These are phyloP conservation scores for Leccinum uliginosum DNA, from an alignment of 768 basidiomycete species.

Conservation along the genomic window DNA sequence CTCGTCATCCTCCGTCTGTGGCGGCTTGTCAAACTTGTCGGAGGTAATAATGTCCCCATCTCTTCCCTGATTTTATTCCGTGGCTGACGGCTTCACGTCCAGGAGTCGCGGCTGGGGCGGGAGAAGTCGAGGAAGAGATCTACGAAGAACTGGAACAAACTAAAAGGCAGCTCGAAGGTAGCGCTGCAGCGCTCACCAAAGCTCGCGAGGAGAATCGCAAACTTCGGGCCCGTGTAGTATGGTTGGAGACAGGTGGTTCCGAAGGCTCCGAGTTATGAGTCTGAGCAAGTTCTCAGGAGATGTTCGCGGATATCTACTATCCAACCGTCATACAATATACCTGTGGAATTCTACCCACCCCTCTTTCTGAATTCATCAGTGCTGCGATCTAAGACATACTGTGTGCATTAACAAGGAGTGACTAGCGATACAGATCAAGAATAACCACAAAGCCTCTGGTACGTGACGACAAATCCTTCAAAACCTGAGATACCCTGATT, in stretches of 20 bases:
- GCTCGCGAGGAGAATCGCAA: slow-evolving; percentile 51
- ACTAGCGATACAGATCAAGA: slow-evolving; percentile 13
- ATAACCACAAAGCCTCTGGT: neutral
- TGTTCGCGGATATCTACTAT: slow-evolving; percentile 6
- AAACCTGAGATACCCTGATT: neutral
- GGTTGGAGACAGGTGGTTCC: slow-evolving; percentile 32
- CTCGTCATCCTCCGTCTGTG: slow-evolving; percentile 75
- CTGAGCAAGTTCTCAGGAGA: slow-evolving; percentile 14
- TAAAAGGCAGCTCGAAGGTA: slow-evolving; percentile 43
- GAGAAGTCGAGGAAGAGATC: slow-evolving; percentile 59
- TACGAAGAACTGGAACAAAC: slow-evolving; percentile 47
- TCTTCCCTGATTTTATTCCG: neutral
- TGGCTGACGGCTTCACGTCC: slow-evolving; percentile 23
- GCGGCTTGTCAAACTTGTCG: slow-evolving; percentile 74
- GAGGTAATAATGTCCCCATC: slow-evolving; percentile 35
- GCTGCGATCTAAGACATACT: neutral
- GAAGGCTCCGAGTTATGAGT: slow-evolving; percentile 30
- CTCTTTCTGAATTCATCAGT: slow-evolving; percentile 12
- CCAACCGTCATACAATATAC: neutral
- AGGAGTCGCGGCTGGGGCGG: slow-evolving; percentile 73
- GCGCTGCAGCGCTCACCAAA: slow-evolving; percentile 39
- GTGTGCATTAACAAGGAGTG: slow-evolving; percentile 1
- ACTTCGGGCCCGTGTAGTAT: slow-evolving; percentile 40
- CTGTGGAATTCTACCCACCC: slow-evolving; percentile 8
- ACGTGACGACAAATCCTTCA: neutral